Base-by-base conservation (phyloP, 371 early-diverging fungal species). In the Mucor plumbeus region DNA sequence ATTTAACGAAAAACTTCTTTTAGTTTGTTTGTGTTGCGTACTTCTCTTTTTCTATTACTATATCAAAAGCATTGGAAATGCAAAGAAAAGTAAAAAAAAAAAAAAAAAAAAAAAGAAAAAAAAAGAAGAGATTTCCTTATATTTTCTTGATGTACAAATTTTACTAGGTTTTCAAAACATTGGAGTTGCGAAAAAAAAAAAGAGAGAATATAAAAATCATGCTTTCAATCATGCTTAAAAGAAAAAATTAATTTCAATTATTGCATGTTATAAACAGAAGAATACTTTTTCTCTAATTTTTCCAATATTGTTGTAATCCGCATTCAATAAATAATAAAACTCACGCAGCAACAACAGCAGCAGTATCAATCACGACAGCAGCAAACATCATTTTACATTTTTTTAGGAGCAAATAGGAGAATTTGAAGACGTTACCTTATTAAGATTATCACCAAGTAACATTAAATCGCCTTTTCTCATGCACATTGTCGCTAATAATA, bases 401-500 rank as follows among this genome's bases (percentile, higher is more conserved):
- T 21, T 47, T 61, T 47, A 34, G 33, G 50, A 62, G 53, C 53
- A 53, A 40, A 48, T 50, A 38, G 38, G n/a, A 50, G 15, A 21
- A 64, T 11, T 40, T 7, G 38, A 14, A 56, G 41, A 61, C 68
- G 55, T 74, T 68, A 75, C 76, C 76, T 69, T 67, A 19, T 60
- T 64, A 7, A 75, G 57, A 21, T 56, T 64, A 33, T 67, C 63
- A 5, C 56, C 55, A 4, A 72, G 39, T 11, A 62, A 31, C 19
- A 64, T 50, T 19, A 72, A 47, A 36, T 75, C 67, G 7, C 65
- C 63, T 55, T 65, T 67, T 26, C 59, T 62, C 48, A 75, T 64
- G 44, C 60, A 67, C 26, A 75, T 19, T 8, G 58, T 60, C 0
- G 72, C 59, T 21, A 72, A 66, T 31, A 75, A 33, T 14, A 75